These are phyloP conservation scores for Dactylellina sp. DNA, from an alignment of 2,329 filamentous ascomycete genomes.

Conservation along the genomic window DNA sequence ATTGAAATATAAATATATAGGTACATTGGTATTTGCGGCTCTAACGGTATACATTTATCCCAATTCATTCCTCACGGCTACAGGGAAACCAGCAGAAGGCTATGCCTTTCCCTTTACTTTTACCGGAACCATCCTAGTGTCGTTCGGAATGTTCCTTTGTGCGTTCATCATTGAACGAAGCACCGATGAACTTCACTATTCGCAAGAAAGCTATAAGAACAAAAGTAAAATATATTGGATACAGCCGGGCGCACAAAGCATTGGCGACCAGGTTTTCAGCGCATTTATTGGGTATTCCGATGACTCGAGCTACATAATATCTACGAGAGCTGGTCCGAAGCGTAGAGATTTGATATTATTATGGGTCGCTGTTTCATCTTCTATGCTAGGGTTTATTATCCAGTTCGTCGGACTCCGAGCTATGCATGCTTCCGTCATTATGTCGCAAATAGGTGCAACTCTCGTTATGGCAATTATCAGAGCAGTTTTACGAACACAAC, in stretches of 20 bases:
- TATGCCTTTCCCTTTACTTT: slow-evolving; percentile 42
- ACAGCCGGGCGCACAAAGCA: slow-evolving; percentile 50
- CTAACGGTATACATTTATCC: slow-evolving; percentile 25
- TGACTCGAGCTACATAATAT: slow-evolving; percentile 15
- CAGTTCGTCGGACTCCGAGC: slow-evolving; percentile 57
- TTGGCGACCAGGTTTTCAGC: slow-evolving; percentile 57
- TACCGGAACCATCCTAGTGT: slow-evolving; percentile 30
- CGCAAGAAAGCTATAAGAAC: neutral
- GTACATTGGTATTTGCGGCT: slow-evolving; percentile 26
- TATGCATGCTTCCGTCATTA: slow-evolving; percentile 38
- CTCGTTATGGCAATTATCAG: slow-evolving; percentile 28
- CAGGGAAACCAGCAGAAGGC: neutral
- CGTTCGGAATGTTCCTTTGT: slow-evolving; percentile 52
- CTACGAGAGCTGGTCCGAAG: neutral
- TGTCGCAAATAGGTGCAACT: slow-evolving; percentile 21
- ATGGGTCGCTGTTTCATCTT: slow-evolving; percentile 1
- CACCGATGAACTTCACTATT: slow-evolving; percentile 7
- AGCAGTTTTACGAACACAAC: slow-evolving; percentile 21
- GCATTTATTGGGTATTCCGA: slow-evolving; percentile 26
- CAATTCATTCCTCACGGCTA: slow-evolving; percentile 8
- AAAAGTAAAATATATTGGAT: slow-evolving; percentile 46
- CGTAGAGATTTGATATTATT: neutral
- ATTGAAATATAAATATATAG: slow-evolving; percentile 10
- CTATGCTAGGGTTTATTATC: slow-evolving; percentile 52
- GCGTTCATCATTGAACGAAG: slow-evolving; percentile 41